Conservation (phyloP, 2,329 filamentous ascomycete species). For the Apiospora rasikravindrae region DNA sequence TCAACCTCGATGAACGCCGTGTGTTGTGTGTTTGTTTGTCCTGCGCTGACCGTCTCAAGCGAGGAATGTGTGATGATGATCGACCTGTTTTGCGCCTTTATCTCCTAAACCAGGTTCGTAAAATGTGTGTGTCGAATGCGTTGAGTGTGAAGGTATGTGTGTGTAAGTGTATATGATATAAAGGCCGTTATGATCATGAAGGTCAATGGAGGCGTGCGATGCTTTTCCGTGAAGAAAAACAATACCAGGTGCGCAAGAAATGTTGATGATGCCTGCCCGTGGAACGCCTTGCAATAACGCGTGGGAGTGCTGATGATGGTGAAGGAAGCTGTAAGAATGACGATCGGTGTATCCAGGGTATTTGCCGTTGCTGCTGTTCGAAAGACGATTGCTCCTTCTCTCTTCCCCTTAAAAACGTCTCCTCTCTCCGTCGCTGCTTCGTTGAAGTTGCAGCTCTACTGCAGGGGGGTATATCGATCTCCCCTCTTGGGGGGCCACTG, state of each 20-base stretch:
- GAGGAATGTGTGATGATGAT: not conserved
- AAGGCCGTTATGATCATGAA: not conserved
- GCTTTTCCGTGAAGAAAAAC: not conserved
- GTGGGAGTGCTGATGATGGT: not conserved
- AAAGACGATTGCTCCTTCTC: not conserved
- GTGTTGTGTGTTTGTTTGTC: not conserved
- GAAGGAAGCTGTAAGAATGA: not conserved
- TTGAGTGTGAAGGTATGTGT: not conserved
- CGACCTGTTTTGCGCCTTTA: not conserved
- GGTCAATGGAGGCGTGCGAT: constrained; percentile 6
- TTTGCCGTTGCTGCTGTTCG: not conserved
- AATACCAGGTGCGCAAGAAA: not conserved
- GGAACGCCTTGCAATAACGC: constrained; percentile 17
- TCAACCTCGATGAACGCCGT: constrained; percentile 11
- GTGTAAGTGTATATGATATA: not conserved
- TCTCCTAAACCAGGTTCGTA: not conserved
- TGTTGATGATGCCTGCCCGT: not conserved
- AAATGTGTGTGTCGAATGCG: not conserved
- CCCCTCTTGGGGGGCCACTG: constrained; percentile 13
- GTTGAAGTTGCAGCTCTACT: constrained; percentile 3
- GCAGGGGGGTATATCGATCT: constrained; percentile 2
- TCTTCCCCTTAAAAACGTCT: not conserved
- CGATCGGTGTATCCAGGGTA: constrained; percentile 17
- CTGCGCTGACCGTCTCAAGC: constrained; percentile 13
- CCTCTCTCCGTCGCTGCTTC: not conserved